A percentile compares a stretch with the other conserved stretches of the same genome.
Evolutionary conservation across 2,329 filamentous ascomycete genomes (phyloP).

Genomic region (Aureobasidium sp.): DNA sequence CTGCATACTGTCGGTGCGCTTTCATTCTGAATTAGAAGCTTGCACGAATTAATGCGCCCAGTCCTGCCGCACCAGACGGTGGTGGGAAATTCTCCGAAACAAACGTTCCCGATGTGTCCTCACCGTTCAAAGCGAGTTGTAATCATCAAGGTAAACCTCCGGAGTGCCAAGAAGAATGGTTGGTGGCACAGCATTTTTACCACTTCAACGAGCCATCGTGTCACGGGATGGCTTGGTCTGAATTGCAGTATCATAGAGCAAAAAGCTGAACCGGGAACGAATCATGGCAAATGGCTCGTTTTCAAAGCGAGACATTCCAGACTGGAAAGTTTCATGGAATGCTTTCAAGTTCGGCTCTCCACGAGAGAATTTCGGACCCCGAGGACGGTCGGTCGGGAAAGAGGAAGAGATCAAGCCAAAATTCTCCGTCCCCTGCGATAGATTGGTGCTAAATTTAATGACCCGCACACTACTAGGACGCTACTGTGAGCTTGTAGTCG

Average conservation of each 20-base stretch:
- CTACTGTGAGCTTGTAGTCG: slow-evolving; percentile 15
- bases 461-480: slow-evolving; percentile 12
- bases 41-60: slow-evolving; percentile 7
- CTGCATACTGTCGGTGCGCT: slow-evolving; percentile 8
- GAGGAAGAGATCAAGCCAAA: slow-evolving; percentile 13
- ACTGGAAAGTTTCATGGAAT: not conserved
- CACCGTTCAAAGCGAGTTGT: not conserved
- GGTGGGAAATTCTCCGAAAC: slow-evolving; percentile 13
- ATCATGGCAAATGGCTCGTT: not conserved
- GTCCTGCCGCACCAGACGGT: not conserved
- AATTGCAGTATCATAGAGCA: slow-evolving; percentile 5
- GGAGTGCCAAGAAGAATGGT: slow-evolving; percentile 2
- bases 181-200: not conserved
- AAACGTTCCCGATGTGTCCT: slow-evolving; percentile 2
- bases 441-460: slow-evolving; percentile 15
- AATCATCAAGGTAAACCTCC: slow-evolving; percentile 9
- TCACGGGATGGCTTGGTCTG: too few species aligned
- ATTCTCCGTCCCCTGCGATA: slow-evolving; percentile 12
- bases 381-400: slow-evolving; percentile 10
- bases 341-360: slow-evolving; percentile 10
- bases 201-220: not conserved
- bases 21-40: not conserved
- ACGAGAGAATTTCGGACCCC: slow-evolving; percentile 12
- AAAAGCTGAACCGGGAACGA: not conserved
- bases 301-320: not conserved